phyloP scores from a whole-genome alignment of 495 filamentous ascomycete genomes.

The Aspergillus carlsbadensis region DNA sequence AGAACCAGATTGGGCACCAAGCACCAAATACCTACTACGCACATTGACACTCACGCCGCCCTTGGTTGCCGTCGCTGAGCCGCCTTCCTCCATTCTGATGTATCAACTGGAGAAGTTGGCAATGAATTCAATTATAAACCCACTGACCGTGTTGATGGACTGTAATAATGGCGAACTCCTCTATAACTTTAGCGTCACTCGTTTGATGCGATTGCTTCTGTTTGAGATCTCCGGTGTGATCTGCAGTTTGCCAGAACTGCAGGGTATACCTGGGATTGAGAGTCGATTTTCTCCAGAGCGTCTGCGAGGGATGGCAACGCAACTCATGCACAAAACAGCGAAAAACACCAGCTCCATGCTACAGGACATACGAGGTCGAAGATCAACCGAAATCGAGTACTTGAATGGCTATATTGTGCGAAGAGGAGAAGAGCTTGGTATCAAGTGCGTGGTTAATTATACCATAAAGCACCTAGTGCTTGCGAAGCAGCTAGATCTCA shows the following conservation, averaged over 20 bases:
- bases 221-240: conserved; percentile 65
- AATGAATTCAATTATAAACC: conserved; percentile 78
- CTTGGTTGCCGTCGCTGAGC: conserved; percentile 46
- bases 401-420: conserved; percentile 82
- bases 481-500: conserved; percentile 22
- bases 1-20: conserved; percentile 35
- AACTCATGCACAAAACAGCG: conserved; percentile 59
- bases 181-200: conserved; percentile 52
- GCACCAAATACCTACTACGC: conserved; percentile 49
- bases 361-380: conserved; percentile 65
- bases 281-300: conserved; percentile 55
- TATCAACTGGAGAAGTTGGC: conserved; percentile 79
- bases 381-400: conserved; percentile 74
- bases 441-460: conserved; percentile 66
- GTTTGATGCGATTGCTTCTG: conserved; percentile 61
- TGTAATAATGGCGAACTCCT: conserved; percentile 75
- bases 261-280: conserved; percentile 55
- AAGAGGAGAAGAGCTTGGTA: conserved; percentile 64
- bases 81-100: conserved; percentile 41
- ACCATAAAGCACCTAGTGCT: conserved; percentile 61
- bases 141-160: conserved; percentile 70
- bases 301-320: conserved; percentile 53
- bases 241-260: conserved; percentile 65
- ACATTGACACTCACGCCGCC: conserved; percentile 50
- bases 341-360: conserved; percentile 78